phyloP scores from a whole-genome alignment of 2,329 filamentous ascomycete genomes.

The Aureobasidium sp. region DNA sequence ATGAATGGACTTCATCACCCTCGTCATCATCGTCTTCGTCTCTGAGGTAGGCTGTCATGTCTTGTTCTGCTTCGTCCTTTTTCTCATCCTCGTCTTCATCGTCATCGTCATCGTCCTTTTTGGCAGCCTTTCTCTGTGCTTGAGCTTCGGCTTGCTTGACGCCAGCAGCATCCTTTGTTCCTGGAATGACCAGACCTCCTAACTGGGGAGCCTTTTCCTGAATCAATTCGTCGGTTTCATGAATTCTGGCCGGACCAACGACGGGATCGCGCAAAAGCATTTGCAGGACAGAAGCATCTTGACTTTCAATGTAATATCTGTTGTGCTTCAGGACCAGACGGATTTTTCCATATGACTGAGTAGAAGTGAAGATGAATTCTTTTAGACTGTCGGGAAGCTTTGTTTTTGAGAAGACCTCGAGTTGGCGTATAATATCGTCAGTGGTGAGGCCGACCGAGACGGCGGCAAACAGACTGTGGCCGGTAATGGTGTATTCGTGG shows the following conservation, averaged over 20 bases:
- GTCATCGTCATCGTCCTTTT: conserved; percentile 43
- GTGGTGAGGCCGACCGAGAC: conserved; percentile 90
- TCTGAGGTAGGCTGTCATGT: conserved; percentile 62
- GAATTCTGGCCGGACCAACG: conserved; percentile 72
- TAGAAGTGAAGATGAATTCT: conserved; percentile 73
- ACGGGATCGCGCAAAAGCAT: conserved; percentile 76
- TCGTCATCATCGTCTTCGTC: conserved; percentile 83
- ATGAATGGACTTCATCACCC: conserved; percentile 81
- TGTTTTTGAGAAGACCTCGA: conserved; percentile 85
- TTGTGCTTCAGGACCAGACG: conserved; percentile 93
- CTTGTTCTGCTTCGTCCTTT: conserved; percentile 35
- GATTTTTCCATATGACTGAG: conserved; percentile 88
- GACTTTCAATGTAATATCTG: conserved; percentile 87
- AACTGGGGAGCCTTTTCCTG: conserved; percentile 80
- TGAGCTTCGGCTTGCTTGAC: conserved; percentile 62
- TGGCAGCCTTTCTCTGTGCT: conserved; percentile 36
- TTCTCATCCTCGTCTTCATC: conserved; percentile 50
- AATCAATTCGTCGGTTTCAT: conserved; percentile 65
- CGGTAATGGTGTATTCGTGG: conserved; percentile 88
- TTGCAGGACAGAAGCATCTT: conserved; percentile 79
- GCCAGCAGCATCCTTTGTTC: conserved; percentile 87
- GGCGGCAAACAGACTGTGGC: conserved; percentile 89
- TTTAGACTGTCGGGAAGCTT: conserved; percentile 74
- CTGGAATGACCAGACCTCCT: conserved; percentile 82
- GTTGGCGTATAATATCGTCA: conserved; percentile 79